These are phyloP conservation scores for Corrigiola litoralis DNA, from an alignment of 179 eudicot genomes.

Conservation along the genomic window DNA sequence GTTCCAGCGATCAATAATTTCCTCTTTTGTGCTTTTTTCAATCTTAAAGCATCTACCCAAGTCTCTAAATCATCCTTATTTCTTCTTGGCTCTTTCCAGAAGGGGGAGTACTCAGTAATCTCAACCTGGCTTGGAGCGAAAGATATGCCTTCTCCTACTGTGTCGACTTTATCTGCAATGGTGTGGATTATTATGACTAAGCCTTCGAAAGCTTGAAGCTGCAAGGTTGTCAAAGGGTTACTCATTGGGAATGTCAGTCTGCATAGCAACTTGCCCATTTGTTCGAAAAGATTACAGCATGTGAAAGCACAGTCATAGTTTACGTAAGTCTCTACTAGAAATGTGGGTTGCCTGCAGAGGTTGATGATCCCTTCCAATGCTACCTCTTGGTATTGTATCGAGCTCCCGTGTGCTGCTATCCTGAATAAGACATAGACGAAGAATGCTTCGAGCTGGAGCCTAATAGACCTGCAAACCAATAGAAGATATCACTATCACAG, in stretches of 20 bases:
- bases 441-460: constrained; percentile 90
- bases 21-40: constrained; percentile 69
- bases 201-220: constrained; percentile 92
- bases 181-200: constrained; percentile 62
- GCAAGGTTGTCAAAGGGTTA: constrained; percentile 55
- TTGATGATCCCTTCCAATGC: constrained; percentile 81
- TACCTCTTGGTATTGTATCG: constrained; percentile 66
- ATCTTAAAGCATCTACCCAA: constrained; percentile 56
- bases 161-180: constrained; percentile 72
- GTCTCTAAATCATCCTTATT: constrained; percentile 36
- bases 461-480: constrained; percentile 46
- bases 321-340: constrained; percentile 64
- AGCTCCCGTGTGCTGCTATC: constrained; percentile 40
- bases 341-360: constrained; percentile 77
- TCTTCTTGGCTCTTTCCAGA: constrained; percentile 70
- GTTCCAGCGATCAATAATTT: constrained; percentile 64
- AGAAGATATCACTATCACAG: neutral
- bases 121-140: constrained; percentile 63
- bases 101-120: constrained; percentile 51
- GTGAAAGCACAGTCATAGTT: constrained; percentile 74
- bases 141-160: constrained; percentile 35
- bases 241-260: constrained; percentile 68
- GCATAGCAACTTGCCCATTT: constrained; percentile 69
- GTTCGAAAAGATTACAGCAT: constrained; percentile 66
- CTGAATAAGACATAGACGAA: constrained; percentile 64